Evolutionary conservation across 495 filamentous ascomycete species (phyloP).

Genomic region (Aspergillus nidulans): DNA sequence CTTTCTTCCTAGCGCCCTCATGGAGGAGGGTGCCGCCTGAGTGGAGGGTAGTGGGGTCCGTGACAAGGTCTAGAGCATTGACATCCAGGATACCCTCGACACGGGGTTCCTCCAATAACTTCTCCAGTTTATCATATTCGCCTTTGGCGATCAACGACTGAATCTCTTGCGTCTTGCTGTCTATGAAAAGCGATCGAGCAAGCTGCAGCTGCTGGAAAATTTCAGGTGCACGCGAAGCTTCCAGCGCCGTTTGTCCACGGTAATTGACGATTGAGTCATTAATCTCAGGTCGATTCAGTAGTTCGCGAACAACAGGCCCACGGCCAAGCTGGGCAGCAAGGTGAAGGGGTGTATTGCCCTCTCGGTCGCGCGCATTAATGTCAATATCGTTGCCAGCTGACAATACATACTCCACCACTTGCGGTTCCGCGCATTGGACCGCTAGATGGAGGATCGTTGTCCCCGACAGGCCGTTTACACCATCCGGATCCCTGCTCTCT

Average conservation of each 20-base stretch:
- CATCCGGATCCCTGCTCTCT: slow-evolving; percentile 53
- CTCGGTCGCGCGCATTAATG: slow-evolving; percentile 83
- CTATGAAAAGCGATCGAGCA: slow-evolving; percentile 82
- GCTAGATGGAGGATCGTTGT: slow-evolving; percentile 89
- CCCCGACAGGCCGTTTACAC: slow-evolving; percentile 56
- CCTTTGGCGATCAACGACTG: slow-evolving; percentile 66
- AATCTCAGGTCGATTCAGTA: slow-evolving; percentile 73
- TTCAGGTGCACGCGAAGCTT: slow-evolving; percentile 83
- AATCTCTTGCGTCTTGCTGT: slow-evolving; percentile 75
- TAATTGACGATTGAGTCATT: slow-evolving; percentile 92
- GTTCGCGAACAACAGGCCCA: slow-evolving; percentile 67
- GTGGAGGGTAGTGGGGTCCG: slow-evolving; percentile 68
- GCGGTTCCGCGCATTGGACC: slow-evolving; percentile 91
- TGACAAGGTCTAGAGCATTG: slow-evolving; percentile 82
- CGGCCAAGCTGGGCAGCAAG: slow-evolving; percentile 80
- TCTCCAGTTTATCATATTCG: slow-evolving; percentile 73
- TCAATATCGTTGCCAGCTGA: slow-evolving; percentile 65
- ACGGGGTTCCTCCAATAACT: slow-evolving; percentile 74
- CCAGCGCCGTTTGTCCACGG: slow-evolving; percentile 78
- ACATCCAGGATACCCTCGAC: slow-evolving; percentile 84
- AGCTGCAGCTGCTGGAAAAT: slow-evolving; percentile 96
- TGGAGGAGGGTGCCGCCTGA: slow-evolving; percentile 85
- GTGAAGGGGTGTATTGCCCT: slow-evolving; percentile 92
- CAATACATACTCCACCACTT: slow-evolving; percentile 94
- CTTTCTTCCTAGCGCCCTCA: slow-evolving; percentile 83